phyloP scores from a whole-genome alignment of 2,329 filamentous ascomycete genomes.

The Epichloe glyceriae region DNA sequence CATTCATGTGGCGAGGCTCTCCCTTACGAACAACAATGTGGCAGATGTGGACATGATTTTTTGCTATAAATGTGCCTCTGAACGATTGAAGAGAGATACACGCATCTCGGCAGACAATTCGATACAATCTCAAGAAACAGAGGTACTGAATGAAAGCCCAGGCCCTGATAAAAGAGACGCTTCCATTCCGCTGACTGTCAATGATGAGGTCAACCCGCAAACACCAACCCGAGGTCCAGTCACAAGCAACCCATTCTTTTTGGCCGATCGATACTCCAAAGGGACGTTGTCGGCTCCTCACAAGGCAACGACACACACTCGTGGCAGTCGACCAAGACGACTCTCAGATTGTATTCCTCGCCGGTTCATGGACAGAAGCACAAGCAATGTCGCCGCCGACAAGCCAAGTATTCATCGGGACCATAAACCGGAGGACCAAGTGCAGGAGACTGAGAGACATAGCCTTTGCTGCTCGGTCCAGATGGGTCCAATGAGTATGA shows the following conservation, averaged over 20 bases:
- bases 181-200: too few relatives aligned
- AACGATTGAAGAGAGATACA: slow-evolving; percentile 12
- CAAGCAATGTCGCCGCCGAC: slow-evolving; percentile 5
- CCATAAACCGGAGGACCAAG: slow-evolving; percentile 6
- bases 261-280: slow-evolving; percentile 16
- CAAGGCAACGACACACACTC: slow-evolving; percentile 10
- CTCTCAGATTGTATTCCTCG: slow-evolving; percentile 20
- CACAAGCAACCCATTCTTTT: slow-evolving; percentile 20
- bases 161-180: not conserved
- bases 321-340: slow-evolving; percentile 9
- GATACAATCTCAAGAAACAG: not conserved
- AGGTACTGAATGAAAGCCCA: not conserved
- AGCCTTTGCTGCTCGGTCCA: slow-evolving; percentile 18
- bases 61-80: slow-evolving; percentile 32
- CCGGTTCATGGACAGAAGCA: slow-evolving; percentile 8
- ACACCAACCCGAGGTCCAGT: slow-evolving; percentile 8
- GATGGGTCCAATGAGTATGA: not conserved
- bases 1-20: slow-evolving; percentile 35
- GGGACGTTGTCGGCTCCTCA: slow-evolving; percentile 10
- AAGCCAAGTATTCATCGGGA: slow-evolving; percentile 15
- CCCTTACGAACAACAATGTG: slow-evolving; percentile 26
- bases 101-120: not conserved
- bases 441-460: slow-evolving; percentile 12
- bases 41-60: slow-evolving; percentile 38
- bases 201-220: not conserved